phyloP scores from a whole-genome alignment of 495 filamentous ascomycete genomes.

The Aspergillus ostianus region DNA sequence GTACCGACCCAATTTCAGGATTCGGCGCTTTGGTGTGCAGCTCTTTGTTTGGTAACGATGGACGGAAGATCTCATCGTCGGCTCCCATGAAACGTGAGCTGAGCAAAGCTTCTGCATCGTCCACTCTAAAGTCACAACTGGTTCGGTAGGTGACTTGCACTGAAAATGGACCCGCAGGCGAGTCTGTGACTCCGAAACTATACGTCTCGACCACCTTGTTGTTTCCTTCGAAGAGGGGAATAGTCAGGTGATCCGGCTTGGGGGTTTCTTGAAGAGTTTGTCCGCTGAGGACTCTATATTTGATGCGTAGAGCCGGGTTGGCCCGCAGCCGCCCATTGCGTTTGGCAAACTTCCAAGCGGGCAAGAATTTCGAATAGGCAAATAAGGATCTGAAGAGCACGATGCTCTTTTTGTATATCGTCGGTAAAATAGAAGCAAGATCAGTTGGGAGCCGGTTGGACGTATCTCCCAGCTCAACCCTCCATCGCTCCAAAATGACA shows the following conservation, averaged over 20 bases:
- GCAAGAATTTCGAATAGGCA: constrained; percentile 75
- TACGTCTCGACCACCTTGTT: constrained; percentile 71
- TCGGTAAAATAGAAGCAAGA: constrained; percentile 70
- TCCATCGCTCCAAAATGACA: constrained; percentile 90
- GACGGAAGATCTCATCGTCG: constrained; percentile 83
- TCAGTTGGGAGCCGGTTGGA: constrained; percentile 55
- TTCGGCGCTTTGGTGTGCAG: constrained; percentile 34
- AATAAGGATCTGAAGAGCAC: constrained; percentile 94
- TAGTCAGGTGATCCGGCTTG: constrained; percentile 63
- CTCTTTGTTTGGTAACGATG: constrained; percentile 58
- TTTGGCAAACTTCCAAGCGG: constrained; percentile 83
- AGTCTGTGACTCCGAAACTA: constrained; percentile 75
- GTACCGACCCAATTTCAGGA: constrained; percentile 73
- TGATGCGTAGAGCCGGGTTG: constrained; percentile 63
- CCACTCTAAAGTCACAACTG: constrained; percentile 86
- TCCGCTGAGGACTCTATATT: constrained; percentile 74
- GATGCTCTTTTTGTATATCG: constrained; percentile 93
- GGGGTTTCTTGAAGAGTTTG: constrained; percentile 37
- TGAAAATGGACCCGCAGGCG: constrained; percentile 80
- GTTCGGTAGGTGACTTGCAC: constrained; percentile 80
- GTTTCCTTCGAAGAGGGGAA: constrained; percentile 67
- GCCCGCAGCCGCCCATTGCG: constrained; percentile 63
- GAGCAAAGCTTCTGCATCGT: constrained; percentile 83
- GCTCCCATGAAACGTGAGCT: constrained; percentile 95
- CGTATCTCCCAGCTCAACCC: constrained; percentile 68